Percentiles rank a stretch among this genome's conserved stretches.
Evolutionary conservation across 148 eudicot species (phyloP).

Genomic region (Hydrangea macrophylla): DNA sequence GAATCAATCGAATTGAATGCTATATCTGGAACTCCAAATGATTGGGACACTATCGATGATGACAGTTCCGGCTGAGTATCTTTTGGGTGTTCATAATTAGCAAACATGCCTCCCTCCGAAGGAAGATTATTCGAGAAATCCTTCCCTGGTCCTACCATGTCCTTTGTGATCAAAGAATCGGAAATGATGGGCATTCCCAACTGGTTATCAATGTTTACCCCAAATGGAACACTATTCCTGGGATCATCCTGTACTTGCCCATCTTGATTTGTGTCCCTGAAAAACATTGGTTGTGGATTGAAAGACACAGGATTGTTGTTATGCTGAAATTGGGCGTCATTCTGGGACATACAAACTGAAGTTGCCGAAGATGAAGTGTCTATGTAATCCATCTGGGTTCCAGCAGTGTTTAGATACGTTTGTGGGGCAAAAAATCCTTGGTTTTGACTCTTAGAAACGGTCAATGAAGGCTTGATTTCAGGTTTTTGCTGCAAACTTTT

Average conservation of each 20-base stretch:
- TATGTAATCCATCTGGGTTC: slow-evolving; percentile 72
- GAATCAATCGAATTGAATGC: slow-evolving; percentile 82
- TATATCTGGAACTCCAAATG: slow-evolving; percentile 96
- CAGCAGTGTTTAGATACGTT: slow-evolving; percentile 38
- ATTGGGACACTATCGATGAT: slow-evolving; percentile 85
- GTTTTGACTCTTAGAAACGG: slow-evolving; percentile 51
- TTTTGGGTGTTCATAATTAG: slow-evolving; percentile 60
- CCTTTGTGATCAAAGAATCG: slow-evolving; percentile 55
- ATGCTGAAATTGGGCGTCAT: slow-evolving; percentile 49
- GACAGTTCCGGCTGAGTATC: slow-evolving; percentile 81
- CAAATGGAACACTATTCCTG: slow-evolving; percentile 39
- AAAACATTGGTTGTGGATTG: slow-evolving; percentile 55
- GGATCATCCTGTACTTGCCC: slow-evolving; percentile 56
- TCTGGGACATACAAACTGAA: slow-evolving; percentile 66
- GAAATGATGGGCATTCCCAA: slow-evolving; percentile 47
- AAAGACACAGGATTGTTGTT: slow-evolving; percentile 44
- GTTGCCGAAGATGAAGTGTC: slow-evolving; percentile 87
- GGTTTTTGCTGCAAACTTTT: slow-evolving; percentile 57
- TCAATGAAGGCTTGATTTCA: slow-evolving; percentile 60
- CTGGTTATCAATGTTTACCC: slow-evolving; percentile 41
- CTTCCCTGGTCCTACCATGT: slow-evolving; percentile 48
- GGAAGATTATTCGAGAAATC: slow-evolving; percentile 55
- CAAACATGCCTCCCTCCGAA: slow-evolving; percentile 65
- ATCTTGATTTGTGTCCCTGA: slow-evolving; percentile 56
- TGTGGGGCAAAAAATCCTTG: slow-evolving; percentile 56